A percentile compares a stretch with the other conserved stretches of the same genome.
Evolutionary conservation across 164 flowering plant species (phyloP).

Genomic region (Vitis cinerea): DNA sequence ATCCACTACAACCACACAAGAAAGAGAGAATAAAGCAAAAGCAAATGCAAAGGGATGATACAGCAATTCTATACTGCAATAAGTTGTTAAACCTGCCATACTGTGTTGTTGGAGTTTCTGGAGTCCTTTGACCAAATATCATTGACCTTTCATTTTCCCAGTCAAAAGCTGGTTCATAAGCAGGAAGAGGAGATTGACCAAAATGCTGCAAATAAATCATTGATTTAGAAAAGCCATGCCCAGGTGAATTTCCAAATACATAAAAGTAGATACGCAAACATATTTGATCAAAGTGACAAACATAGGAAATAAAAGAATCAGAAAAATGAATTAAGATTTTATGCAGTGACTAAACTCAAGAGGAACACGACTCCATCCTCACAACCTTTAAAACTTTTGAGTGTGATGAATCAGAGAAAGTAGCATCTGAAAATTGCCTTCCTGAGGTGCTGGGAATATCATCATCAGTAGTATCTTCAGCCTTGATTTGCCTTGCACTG

Average conservation of each 20-base stretch:
- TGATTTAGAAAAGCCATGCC: neutral
- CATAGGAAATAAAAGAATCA: neutral
- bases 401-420: constrained; percentile 23
- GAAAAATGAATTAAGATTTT: neutral
- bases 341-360: neutral
- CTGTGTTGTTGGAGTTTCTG: constrained; percentile 59
- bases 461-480: constrained; percentile 71
- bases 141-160: constrained; percentile 95
- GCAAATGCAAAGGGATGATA: neutral
- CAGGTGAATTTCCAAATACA: neutral
- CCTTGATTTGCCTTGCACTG: constrained; percentile 57
- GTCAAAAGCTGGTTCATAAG: constrained; percentile 98
- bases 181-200: constrained; percentile 87
- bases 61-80: neutral
- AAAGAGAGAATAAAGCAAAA: neutral
- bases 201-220: constrained; percentile 56
- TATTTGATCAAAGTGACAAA: neutral
- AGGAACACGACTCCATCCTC: neutral
- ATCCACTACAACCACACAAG: constrained; percentile 45
- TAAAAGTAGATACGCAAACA: neutral
- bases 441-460: constrained; percentile 88
- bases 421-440: constrained; percentile 53
- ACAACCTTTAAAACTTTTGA: constrained; percentile 37
- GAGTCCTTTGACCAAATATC: constrained; percentile 86
- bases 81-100: constrained; percentile 45